These are phyloP conservation scores for Kazachstania kunashirensis DNA, from an alignment of 805 yeast species.

Conservation along the genomic window DNA sequence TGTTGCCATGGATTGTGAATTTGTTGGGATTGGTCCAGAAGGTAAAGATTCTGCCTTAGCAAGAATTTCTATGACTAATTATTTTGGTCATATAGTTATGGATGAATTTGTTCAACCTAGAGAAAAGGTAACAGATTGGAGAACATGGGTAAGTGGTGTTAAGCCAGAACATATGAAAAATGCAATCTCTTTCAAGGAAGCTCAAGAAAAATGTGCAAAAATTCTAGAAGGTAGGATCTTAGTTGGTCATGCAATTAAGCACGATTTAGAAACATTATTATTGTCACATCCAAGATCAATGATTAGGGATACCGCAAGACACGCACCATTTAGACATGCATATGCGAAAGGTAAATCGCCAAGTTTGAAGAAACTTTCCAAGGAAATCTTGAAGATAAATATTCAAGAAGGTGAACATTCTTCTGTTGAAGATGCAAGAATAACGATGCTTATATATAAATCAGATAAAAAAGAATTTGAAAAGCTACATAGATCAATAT, in stretches of 20 bases:
- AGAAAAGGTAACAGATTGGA: conserved; percentile 76
- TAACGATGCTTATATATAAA: conserved; percentile 74
- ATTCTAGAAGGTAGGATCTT: conserved; percentile 47
- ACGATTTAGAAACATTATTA: conserved; percentile 62
- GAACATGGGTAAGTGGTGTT: conserved; percentile 89
- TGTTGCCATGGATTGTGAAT: conserved; percentile 84
- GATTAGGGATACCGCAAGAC: conserved; percentile 68
- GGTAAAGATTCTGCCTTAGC: conserved; percentile 69
- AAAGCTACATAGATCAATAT: conserved; percentile 20
- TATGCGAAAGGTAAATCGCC: conserved; percentile 65
- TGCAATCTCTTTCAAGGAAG: conserved; percentile 60
- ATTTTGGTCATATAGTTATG: conserved; percentile 57
- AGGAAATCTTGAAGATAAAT: conserved; percentile 44
- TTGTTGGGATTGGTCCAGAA: conserved; percentile 79
- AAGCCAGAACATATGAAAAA: conserved; percentile 55
- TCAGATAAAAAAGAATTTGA: conserved; percentile 56
- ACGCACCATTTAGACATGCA: conserved; percentile 42
- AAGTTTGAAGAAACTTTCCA: conserved; percentile 53
- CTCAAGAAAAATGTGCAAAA: conserved; percentile 47
- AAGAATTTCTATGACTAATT: conserved; percentile 80
- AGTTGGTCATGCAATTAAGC: conserved; percentile 79
- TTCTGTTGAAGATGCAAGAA: conserved; percentile 84
- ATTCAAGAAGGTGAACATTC: conserved; percentile 75
- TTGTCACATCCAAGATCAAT: conserved; percentile 54
- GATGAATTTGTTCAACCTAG: conserved; percentile 71